Percentiles rank a stretch among this genome's conserved stretches.
Conservation (phyloP, 331 rosid species). For the Acacia pycnantha region DNA sequence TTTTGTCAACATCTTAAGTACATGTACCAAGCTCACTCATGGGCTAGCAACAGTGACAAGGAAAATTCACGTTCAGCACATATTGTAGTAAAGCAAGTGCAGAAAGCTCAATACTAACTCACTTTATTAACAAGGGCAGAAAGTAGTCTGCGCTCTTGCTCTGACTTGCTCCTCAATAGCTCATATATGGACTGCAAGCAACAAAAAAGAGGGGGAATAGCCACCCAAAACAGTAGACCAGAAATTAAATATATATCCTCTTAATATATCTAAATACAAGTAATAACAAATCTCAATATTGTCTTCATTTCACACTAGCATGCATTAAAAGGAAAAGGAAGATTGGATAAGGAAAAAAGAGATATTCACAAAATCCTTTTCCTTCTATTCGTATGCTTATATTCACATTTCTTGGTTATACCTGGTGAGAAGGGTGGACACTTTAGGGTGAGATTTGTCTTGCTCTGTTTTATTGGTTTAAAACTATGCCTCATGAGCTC, state of each 20-base stretch:
- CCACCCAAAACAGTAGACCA: background rate
- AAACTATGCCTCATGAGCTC: too few species aligned
- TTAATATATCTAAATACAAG: background rate
- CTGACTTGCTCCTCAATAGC: constrained; percentile 88
- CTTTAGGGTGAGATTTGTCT: too few species aligned
- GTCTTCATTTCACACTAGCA: background rate
- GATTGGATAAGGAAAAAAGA: background rate
- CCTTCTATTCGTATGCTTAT: background rate
- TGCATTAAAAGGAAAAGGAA: background rate
- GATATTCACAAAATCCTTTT: background rate
- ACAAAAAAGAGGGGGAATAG: background rate
- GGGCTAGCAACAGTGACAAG: background rate
- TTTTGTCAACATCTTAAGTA: constrained; percentile 10
- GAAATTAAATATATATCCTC: background rate
- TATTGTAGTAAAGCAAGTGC: constrained; percentile 48
- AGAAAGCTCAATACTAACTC: constrained; percentile 46
- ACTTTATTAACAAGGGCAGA: constrained; percentile 92
- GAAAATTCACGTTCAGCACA: constrained; percentile 15
- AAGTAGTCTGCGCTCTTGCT: constrained; percentile 89
- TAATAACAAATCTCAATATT: constrained; percentile 14
- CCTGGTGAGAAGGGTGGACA: too few species aligned
- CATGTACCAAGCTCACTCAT: background rate
- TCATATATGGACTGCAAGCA: constrained; percentile 64
- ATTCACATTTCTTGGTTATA: too few species aligned
- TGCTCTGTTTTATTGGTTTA: too few species aligned